Evolutionary conservation across 371 early-diverging fungal species (phyloP).

Genomic region (Hamiltosporidium magnivora): DNA sequence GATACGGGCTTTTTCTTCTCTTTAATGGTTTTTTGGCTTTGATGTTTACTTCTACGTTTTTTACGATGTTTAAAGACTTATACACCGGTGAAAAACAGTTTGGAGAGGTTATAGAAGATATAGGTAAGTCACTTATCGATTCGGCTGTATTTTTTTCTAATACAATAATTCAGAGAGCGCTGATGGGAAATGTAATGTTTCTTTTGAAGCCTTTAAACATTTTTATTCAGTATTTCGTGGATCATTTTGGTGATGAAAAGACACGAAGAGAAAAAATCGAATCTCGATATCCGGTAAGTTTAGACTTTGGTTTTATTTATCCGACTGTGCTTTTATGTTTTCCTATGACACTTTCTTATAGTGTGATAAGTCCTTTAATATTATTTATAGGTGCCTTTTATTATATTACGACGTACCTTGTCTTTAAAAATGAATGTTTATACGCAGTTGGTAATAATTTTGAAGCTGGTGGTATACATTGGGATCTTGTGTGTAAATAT

Average conservation of each 20-base stretch:
- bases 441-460: conserved; percentile 48
- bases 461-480: conserved; percentile 55
- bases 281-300: conserved; percentile 22
- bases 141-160: conserved; percentile 54
- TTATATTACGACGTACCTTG: conserved; percentile 46
- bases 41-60: conserved; percentile 43
- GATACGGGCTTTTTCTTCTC: conserved; percentile 52
- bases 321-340: conserved; percentile 52
- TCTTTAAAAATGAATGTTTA: conserved; percentile 53
- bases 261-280: conserved; percentile 34
- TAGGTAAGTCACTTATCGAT: conserved; percentile 26
- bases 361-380: conserved; percentile 46
- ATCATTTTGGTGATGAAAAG: conserved; percentile 22
- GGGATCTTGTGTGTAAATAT: conserved; percentile 29
- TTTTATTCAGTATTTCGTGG: conserved; percentile 25
- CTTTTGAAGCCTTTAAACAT: conserved; percentile 49
- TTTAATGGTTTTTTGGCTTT: conserved; percentile 55
- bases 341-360: conserved; percentile 53
- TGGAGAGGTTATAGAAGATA: conserved; percentile 7
- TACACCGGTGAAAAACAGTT: conserved; percentile 9
- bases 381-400: conserved; percentile 45
- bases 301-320: conserved; percentile 53
- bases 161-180: conserved; percentile 47
- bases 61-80: conserved; percentile 19
- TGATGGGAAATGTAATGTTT: conserved; percentile 37